Percentiles rank a stretch among this genome's conserved stretches.
Evolutionary conservation across 352 stramenopile species (phyloP).

Genomic region (Phytophthora hybrid): DNA sequence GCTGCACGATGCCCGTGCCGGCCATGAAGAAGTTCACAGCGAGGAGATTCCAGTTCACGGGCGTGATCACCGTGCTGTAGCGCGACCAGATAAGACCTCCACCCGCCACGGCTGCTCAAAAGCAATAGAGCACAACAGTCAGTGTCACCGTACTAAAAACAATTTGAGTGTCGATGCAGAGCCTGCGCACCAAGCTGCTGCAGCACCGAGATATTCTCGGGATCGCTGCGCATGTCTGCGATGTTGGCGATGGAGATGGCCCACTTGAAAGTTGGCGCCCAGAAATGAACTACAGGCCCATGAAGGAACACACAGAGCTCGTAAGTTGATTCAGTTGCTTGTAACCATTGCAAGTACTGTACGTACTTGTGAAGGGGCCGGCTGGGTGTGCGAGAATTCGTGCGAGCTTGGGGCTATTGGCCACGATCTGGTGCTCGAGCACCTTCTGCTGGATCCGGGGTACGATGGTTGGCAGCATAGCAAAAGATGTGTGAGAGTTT

Average conservation of each 20-base stretch:
- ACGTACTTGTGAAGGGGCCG: conserved; percentile 85
- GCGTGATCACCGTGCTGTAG: conserved; percentile 89
- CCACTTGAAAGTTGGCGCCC: conserved; percentile 91
- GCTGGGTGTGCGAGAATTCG: conserved; percentile 78
- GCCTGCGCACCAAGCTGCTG: conserved; percentile 66
- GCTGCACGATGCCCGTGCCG: conserved; percentile 79
- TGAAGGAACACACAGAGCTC: background rate
- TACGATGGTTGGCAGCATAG: conserved; percentile 77
- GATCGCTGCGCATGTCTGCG: conserved; percentile 81
- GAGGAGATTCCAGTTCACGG: conserved; percentile 93
- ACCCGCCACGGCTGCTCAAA: conserved; percentile 56
- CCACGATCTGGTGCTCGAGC: conserved; percentile 72
- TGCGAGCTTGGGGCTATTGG: conserved; percentile 71
- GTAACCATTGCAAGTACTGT: background rate
- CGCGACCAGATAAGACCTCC: conserved; percentile 91
- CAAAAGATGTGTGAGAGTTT: background rate
- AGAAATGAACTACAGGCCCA: conserved; percentile 79
- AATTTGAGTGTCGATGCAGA: background rate
- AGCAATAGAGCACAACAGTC: background rate
- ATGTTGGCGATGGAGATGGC: conserved; percentile 89
- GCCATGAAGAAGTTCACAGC: conserved; percentile 90
- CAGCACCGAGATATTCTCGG: conserved; percentile 80
- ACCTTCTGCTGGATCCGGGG: conserved; percentile 80
- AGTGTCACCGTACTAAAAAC: background rate
- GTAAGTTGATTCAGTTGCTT: background rate